Base-by-base conservation (phyloP, 2,329 filamentous ascomycete genomes). In the Didymosphaeria variabile region DNA sequence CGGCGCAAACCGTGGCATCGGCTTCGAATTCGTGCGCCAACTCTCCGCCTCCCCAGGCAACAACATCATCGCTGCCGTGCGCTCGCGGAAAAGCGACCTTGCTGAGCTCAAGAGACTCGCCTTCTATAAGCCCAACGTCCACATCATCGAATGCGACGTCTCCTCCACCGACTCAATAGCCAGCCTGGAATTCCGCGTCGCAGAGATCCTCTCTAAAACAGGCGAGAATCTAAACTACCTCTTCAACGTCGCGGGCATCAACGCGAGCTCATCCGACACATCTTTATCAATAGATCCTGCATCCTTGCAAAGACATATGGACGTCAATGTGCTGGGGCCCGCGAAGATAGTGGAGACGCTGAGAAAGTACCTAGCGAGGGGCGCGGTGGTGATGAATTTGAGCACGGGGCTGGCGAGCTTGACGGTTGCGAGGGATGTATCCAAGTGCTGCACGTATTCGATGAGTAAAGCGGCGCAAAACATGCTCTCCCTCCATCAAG, bases 241-340 rank as follows among this genome's bases (percentile, higher is more conserved):
- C 7, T 73, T 82, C 67, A 79, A 80, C 60, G 73, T 81, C 44
- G 79, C 80, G 0, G 80, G 77, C 17, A 78, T 83, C 62, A 81
- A 83, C 59, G 67, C 72, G 23, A 68, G 72, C 1, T 68, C 74
- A 0, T 57, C 67, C 9, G 76, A 83, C 54, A 80, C 71, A 17
- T 77, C 75, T 23, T 67, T 84, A 19, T 76, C 72, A 0, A 75
- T 84, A 1, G 76, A 76, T 10, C 65, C 77, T 0, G 70, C 73
- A 0, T 76, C 73, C 1, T 64, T 84, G 31, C 44, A 73, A 2
- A 66, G 76, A n/a, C 79, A 83, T 52, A 79, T 85, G 53, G 69
- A 75, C 29, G 70, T 79, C 63, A 85, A 85, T 57, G 82, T 84
- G 3, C 57, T 84, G 19, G 83, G 83, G 0, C 83, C 83, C 0